Base-by-base conservation (phyloP, 495 filamentous ascomycete species). In the Penicillium daleae region DNA sequence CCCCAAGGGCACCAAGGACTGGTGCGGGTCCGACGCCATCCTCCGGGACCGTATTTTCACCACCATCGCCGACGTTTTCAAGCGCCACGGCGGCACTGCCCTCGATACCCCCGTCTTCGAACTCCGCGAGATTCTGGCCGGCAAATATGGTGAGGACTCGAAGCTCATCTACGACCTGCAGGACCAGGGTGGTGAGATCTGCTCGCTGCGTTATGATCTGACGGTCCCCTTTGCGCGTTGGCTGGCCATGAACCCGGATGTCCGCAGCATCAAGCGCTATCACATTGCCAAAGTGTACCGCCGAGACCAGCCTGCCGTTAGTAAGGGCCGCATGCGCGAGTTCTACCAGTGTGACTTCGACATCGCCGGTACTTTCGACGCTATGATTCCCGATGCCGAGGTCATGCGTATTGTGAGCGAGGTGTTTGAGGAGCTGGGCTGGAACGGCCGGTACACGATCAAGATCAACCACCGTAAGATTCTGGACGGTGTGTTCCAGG, bases 331-430 rank as follows among this genome's bases (percentile, higher is more conserved):
- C 6, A 94, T 97, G 90, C 85, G 95, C 61, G 94, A 99, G 76
- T 97, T 99, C 77, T 96, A 96, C 76, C 94, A 98, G 80, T 97
- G 93, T 76, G 94, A 98, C 76, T 96, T 97, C 72, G 94, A 98
- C 74, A 92, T 97, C 78, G 94, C 94, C 26, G 94, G 93, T 62
- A 75, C 79, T 33, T 96, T 92, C 74, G 94, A 97, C 69, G 74
- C 90, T n/a, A 97, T 98, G 94, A 81, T 97, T 24, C 92, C 94
- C 49, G 94, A 97, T 75, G 92, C 94, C n/a, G 94, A 97, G 79
- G 89, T 97, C 57, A 75, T 98, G 61, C 79, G 89, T 44, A 92
- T 97, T 61, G 85, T 91, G 22, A 87, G 82, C 68, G 93, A 98
- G 72, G 88, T 97, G 15, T 96, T 98, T 64, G 88, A 93, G 66